Conservation (phyloP, 208 protist species). For the Borovskyia barvae region DNA sequence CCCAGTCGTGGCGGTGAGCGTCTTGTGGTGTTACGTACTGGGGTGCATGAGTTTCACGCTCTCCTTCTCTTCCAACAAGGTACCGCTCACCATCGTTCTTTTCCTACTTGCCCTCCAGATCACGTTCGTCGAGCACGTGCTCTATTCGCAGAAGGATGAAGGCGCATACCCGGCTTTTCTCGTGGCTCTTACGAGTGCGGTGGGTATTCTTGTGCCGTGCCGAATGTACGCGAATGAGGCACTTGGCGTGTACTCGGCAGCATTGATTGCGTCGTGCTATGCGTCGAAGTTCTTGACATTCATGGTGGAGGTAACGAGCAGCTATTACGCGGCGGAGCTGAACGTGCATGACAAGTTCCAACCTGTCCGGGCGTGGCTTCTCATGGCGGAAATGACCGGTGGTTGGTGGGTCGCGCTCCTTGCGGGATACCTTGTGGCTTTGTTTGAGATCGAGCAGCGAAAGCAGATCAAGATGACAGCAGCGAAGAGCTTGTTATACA, state of each 20-base stretch:
- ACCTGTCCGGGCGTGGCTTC: not conserved
- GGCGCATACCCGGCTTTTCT: slow-evolving; percentile 72
- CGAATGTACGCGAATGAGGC: slow-evolving; percentile 66
- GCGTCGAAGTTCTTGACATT: slow-evolving; percentile 80
- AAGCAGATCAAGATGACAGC: slow-evolving; percentile 29
- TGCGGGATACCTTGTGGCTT: slow-evolving; percentile 42
- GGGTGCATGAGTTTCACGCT: slow-evolving; percentile 74
- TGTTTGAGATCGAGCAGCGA: slow-evolving; percentile 54
- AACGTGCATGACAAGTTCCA: slow-evolving; percentile 9
- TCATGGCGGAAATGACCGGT: slow-evolving; percentile 26
- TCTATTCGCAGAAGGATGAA: slow-evolving; percentile 84
- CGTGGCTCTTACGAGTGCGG: slow-evolving; percentile 60
- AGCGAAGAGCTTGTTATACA: slow-evolving; percentile 27
- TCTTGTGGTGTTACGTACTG: slow-evolving; percentile 81
- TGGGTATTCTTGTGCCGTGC: slow-evolving; percentile 53
- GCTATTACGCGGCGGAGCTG: slow-evolving; percentile 61
- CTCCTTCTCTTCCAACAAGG: slow-evolving; percentile 63
- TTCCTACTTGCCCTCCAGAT: slow-evolving; percentile 72
- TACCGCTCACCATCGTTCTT: slow-evolving; percentile 42
- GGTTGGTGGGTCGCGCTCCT: slow-evolving; percentile 63
- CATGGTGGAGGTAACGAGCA: slow-evolving; percentile 69
- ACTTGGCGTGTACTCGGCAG: slow-evolving; percentile 37
- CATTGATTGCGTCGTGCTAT: slow-evolving; percentile 67
- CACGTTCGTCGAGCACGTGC: slow-evolving; percentile 79
- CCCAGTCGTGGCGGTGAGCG: slow-evolving; percentile 50